A percentile compares a stretch with the other conserved stretches of the same genome.
These are phyloP conservation scores for Artemisia tridentata DNA, from an alignment of 129 eudicot species.

Conservation along the genomic window DNA sequence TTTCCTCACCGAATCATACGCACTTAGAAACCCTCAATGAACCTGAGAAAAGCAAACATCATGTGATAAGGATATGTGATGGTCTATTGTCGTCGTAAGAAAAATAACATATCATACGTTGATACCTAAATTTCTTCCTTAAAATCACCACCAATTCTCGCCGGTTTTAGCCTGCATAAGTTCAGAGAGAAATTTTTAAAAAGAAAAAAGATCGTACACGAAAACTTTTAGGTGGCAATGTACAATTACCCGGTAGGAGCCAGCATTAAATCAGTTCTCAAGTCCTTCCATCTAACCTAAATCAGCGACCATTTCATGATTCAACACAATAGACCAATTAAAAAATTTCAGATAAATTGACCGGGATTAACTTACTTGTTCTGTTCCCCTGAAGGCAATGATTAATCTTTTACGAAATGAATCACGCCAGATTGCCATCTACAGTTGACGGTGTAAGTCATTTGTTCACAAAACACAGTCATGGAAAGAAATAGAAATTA, in stretches of 20 bases:
- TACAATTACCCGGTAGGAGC: too few species aligned
- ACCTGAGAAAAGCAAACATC: slow-evolving; percentile 50
- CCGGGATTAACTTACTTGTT: too few species aligned
- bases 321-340: too few species aligned
- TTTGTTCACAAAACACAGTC: slow-evolving; percentile 14
- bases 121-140: slow-evolving; percentile 85
- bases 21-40: slow-evolving; percentile 90
- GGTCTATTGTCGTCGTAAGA: not conserved
- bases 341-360: too few species aligned
- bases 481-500: slow-evolving; percentile 1
- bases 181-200: too few species aligned
- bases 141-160: too few species aligned
- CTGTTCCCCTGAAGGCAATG: slow-evolving; percentile 85
- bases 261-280: too few species aligned
- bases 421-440: slow-evolving; percentile 98
- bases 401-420: slow-evolving; percentile 69
- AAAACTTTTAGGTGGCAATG: too few species aligned
- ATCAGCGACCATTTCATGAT: too few species aligned
- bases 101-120: not conserved
- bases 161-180: too few species aligned
- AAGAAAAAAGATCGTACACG: too few species aligned
- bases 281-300: too few species aligned
- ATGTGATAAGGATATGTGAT: slow-evolving; percentile 6
- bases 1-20: slow-evolving; percentile 91
- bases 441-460: slow-evolving; percentile 31